A percentile compares a stretch with the other conserved stretches of the same genome.
These are phyloP conservation scores for Aspergillus sparsus DNA, from an alignment of 495 filamentous ascomycete genomes.

Conservation along the genomic window DNA sequence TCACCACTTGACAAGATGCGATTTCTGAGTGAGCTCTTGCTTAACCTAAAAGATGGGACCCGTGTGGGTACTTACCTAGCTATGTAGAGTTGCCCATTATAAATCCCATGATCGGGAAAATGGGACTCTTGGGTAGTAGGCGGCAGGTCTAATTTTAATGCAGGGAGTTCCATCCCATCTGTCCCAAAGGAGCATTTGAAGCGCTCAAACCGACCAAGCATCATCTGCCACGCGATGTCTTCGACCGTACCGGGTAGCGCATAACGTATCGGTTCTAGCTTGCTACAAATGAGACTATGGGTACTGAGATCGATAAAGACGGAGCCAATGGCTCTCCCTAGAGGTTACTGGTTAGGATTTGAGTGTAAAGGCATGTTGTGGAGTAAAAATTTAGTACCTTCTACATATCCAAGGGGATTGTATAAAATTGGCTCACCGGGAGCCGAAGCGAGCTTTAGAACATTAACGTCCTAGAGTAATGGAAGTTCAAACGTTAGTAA, in stretches of 20 bases:
- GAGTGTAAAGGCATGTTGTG: background rate
- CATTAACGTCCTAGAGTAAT: constrained; percentile 5
- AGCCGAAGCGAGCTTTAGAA: constrained; percentile 3
- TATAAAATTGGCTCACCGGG: constrained; percentile 8
- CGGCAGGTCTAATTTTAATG: constrained; percentile 5
- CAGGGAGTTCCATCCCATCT: constrained; percentile 4
- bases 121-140: constrained; percentile 1
- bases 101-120: constrained; percentile 11
- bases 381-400: background rate
- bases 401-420: constrained; percentile 12
- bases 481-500: background rate
- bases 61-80: background rate
- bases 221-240: constrained; percentile 15
- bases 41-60: background rate
- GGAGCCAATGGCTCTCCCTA: constrained; percentile 12
- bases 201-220: constrained; percentile 15
- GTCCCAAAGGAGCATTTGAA: constrained; percentile 16
- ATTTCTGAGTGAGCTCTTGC: background rate
- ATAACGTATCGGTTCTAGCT: constrained; percentile 2
- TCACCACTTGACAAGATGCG: background rate
- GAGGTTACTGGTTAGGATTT: background rate
- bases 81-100: constrained; percentile 10
- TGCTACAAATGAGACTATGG: constrained; percentile 5
- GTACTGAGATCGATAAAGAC: constrained; percentile 13
- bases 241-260: constrained; percentile 3